Base-by-base conservation (phyloP, 1,284 basidiomycete species). In the Boletus semigastroideus region DNA sequence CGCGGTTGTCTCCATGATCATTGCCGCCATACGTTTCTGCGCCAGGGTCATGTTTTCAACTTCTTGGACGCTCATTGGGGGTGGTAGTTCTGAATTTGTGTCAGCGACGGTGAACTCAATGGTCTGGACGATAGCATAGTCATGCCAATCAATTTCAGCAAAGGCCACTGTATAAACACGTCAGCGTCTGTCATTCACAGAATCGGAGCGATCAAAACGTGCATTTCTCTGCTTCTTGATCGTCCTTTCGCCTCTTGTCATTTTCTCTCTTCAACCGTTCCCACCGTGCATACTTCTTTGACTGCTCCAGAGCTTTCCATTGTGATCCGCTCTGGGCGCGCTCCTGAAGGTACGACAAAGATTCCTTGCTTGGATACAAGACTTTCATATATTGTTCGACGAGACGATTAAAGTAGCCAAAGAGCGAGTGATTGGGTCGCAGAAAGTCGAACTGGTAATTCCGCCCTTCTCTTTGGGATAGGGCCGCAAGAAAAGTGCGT, bases 381-480 rank as follows among this genome's bases (percentile, higher is more conserved):
- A 99, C 83, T 72, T 90, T 94, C 49, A 86, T 86, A 73, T 99
- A 99, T 70, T 97, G 94, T 66, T 98, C 94, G 55, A 98, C 94
- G 70, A 98, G 84, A 58, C 91, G 85, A 72, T 99, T 98, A 78
- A 98, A 99, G 74, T 92, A 96, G 47, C 90, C 87, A 65, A 96
- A 99, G 31, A 99, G 84, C 14, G 95, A 98, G 70, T 98, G 96
- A 1, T 86, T 92, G 4, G 96, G 97, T 42, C 93, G 84, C 46
- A 99, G 78, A 70, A 99, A 99, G 69, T 98, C 97, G 66, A 99
- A 99, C 65, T 99, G 96, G 68, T 93, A 97, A 72, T 98, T 99
- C 34, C 92, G 84, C 16, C 90, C 89, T 74, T 99, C 97, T 46
- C 87, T 83, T n/a, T 83, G 78, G 5, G 92, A 92, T 25, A 99